Base-by-base conservation (phyloP, 768 basidiomycete genomes). In the Tremella mesenterica region DNA sequence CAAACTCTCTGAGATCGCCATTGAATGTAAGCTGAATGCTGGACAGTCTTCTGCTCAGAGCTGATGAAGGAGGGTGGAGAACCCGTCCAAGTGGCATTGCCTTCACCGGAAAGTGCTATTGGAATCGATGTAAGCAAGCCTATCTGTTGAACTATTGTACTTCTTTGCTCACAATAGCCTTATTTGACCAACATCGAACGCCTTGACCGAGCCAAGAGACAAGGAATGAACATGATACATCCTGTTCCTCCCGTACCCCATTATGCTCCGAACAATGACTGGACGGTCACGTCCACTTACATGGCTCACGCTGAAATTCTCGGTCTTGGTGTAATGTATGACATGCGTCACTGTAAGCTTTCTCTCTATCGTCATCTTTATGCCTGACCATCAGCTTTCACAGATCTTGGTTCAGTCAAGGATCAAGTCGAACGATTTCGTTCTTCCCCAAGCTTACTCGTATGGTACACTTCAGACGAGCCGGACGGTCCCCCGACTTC, bases 301-400 rank as follows among this genome's bases (percentile, higher is more conserved):
- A 86, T 83, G 54, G 77, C 77, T 56, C 81, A 84, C 59, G 56
- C 82, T 29, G 81, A 86, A 68, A 78, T 83, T 55, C 80, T 82
- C 0, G 80, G 79, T 0, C 57, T 81, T 2, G 88, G 84, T 63
- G 77, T 88, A 50, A 86, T 88, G 81, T 89, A 88, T 58, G 85
- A 88, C 67, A 87, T 88, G 85, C 79, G 85, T 45, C 76, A 48
- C 80, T n/a, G 52, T 61, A 48, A 43, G 52, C 53, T 30, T 3
- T 29, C 14, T 30, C 28, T 6, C 8, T 20, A 45, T n/a, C 3
- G 25, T 26, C 25, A 23, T 12, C 21, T 29, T 18, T n/a, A 10
- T 10, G 21, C 21, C 44, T 46, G 20, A 46, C 44, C 14, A 21
- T 49, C 9, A 79, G 80, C 79, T 4, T 88, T 86, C 74, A 80